A percentile compares a stretch with the other conserved stretches of the same genome.
phyloP scores from a whole-genome alignment of 2,329 filamentous ascomycete genomes.

The Mycogone perniciosa region DNA sequence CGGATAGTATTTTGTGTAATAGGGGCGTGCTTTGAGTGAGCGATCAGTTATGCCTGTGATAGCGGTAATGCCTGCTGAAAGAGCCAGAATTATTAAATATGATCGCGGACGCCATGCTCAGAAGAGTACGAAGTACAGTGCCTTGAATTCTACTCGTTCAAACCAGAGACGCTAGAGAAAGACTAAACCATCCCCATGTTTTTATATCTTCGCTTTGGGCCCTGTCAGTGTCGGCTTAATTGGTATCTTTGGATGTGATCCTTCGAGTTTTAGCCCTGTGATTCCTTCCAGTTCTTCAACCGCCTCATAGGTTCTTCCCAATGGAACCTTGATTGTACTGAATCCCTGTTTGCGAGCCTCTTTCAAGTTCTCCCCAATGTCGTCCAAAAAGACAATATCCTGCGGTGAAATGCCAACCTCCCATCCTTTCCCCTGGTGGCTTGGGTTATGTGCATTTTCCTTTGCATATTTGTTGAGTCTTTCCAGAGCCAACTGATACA shows the following conservation, averaged over 20 bases:
- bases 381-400: constrained; percentile 83
- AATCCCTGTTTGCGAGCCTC: constrained; percentile 69
- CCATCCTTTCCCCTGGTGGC: constrained; percentile 39
- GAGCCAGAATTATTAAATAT: too few species aligned
- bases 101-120: too few species aligned
- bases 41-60: too few species aligned
- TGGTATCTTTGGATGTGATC: constrained; percentile 45
- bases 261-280: constrained; percentile 61
- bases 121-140: too few species aligned
- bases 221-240: constrained; percentile 31
- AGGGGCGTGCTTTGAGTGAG: too few species aligned
- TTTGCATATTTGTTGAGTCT: constrained; percentile 58
- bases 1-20: too few species aligned
- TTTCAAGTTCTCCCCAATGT: constrained; percentile 91
- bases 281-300: constrained; percentile 73
- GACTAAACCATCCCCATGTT: background rate
- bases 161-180: too few species aligned
- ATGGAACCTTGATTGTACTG: constrained; percentile 73
- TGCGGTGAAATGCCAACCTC: constrained; percentile 46
- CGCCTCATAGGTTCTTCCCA: constrained; percentile 73
- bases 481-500: constrained; percentile 69
- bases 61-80: too few species aligned
- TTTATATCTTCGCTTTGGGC: constrained; percentile 37
- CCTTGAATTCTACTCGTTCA: too few species aligned
- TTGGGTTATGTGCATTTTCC: constrained; percentile 37